Conservation (phyloP, 495 filamentous ascomycete species). For the Geopyxis carbonaria region DNA sequence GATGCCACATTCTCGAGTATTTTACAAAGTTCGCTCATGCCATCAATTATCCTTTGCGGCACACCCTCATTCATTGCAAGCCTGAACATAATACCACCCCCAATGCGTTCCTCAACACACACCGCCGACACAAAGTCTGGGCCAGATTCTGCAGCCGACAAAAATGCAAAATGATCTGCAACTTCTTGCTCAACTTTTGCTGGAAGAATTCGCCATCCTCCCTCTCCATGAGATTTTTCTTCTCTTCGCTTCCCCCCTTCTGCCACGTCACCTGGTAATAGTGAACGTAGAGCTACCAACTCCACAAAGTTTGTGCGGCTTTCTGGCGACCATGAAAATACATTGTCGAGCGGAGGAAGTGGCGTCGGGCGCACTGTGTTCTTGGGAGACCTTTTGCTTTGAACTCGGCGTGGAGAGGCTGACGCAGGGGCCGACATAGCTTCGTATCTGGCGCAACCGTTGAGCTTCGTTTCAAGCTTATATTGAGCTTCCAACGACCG, state of each 20-base stretch:
- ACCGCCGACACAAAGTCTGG: slow-evolving; percentile 16
- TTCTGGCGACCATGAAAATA: slow-evolving; percentile 17
- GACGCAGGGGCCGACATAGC: too few relatives aligned
- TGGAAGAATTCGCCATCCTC: slow-evolving; percentile 11
- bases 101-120: slow-evolving; percentile 20
- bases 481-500: too few relatives aligned
- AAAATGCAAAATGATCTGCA: slow-evolving; percentile 24
- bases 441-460: too few relatives aligned
- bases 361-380: too few relatives aligned
- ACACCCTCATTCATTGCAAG: slow-evolving; percentile 25
- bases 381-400: too few relatives aligned
- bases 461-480: too few relatives aligned
- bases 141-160: slow-evolving; percentile 16
- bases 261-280: slow-evolving; percentile 9
- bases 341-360: slow-evolving; percentile 9
- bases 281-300: slow-evolving; percentile 20
- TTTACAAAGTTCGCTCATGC: slow-evolving; percentile 13
- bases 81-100: slow-evolving; percentile 14
- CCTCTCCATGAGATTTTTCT: slow-evolving; percentile 4
- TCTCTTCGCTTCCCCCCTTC: slow-evolving; percentile 2
- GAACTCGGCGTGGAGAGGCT: too few relatives aligned
- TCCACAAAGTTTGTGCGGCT: slow-evolving; percentile 19
- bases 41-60: slow-evolving; percentile 15
- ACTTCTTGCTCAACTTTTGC: slow-evolving; percentile 18
- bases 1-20: slow-evolving; percentile 17